Evolutionary conservation across 768 basidiomycete genomes (phyloP).

Genomic region (Panaeolus papilionaceus): DNA sequence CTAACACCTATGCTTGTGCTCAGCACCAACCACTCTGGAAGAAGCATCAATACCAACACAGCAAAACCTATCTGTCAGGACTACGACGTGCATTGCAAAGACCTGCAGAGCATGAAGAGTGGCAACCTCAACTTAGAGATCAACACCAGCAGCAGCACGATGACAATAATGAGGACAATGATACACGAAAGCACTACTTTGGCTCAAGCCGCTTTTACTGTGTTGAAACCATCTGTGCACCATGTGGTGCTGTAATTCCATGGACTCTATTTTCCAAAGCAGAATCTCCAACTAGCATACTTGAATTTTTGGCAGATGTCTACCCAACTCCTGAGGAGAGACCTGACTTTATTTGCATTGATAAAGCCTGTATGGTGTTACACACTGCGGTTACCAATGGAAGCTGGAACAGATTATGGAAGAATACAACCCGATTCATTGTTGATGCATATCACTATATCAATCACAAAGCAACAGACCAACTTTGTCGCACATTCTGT

Average conservation of each 20-base stretch:
- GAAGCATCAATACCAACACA: too few relatives aligned
- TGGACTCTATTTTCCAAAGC: too few relatives aligned
- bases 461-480: conserved; percentile 34
- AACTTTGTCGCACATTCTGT: conserved; percentile 35
- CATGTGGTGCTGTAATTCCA: conserved; percentile 36
- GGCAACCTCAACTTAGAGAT: conserved; percentile 19
- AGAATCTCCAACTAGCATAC: too few relatives aligned
- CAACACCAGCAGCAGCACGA: conserved; percentile 23
- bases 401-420: too few relatives aligned
- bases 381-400: too few relatives aligned
- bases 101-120: conserved; percentile 21
- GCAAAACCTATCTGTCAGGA: too few relatives aligned
- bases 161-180: conserved; percentile 9
- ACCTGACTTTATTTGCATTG: too few relatives aligned
- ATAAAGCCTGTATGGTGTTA: too few relatives aligned
- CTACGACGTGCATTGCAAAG: conserved; percentile 22
- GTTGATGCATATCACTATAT: conserved; percentile 41
- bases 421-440: conserved; percentile 38
- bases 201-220: conserved; percentile 30
- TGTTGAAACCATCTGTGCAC: conserved; percentile 37
- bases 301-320: too few relatives aligned
- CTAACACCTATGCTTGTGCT: too few relatives aligned
- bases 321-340: too few relatives aligned
- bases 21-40: too few relatives aligned
- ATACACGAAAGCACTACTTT: conserved; percentile 26